Conservation (phyloP, 2,329 filamentous ascomycete species). For the Paraconiothyrium brasiliense region DNA sequence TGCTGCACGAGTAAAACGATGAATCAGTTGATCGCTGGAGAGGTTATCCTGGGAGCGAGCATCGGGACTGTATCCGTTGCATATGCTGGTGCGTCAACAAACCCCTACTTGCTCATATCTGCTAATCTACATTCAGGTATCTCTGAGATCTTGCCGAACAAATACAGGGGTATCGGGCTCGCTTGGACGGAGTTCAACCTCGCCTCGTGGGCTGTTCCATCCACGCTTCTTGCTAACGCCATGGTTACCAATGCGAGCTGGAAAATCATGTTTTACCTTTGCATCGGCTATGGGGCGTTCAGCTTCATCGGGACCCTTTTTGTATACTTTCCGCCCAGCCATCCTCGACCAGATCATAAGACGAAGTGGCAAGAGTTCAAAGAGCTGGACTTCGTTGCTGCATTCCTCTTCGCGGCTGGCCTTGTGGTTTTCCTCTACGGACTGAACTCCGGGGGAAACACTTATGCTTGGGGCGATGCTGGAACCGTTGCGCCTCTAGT, state of each 20-base stretch:
- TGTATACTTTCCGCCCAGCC: constrained; percentile 60
- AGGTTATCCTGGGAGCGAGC: constrained; percentile 45
- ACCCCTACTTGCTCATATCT: constrained; percentile 3
- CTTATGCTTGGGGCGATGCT: constrained; percentile 38
- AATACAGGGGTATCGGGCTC: constrained; percentile 38
- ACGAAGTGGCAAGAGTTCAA: constrained; percentile 39
- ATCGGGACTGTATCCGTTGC: constrained; percentile 54
- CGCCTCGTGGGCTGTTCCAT: constrained; percentile 39
- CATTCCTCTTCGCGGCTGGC: constrained; percentile 55
- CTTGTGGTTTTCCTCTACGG: constrained; percentile 56
- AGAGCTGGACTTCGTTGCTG: constrained; percentile 55
- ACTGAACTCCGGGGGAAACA: constrained; percentile 54
- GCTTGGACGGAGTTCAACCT: constrained; percentile 35
- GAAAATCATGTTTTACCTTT: constrained; percentile 51
- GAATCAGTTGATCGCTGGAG: constrained; percentile 38
- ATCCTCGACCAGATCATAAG: constrained; percentile 46
- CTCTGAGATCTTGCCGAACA: constrained; percentile 32
- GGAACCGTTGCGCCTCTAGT: constrained; percentile 38
- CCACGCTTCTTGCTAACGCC: constrained; percentile 54
- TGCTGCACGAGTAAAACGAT: constrained; percentile 34
- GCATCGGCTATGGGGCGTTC: constrained; percentile 56
- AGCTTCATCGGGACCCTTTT: constrained; percentile 54
- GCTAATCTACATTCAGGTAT: constrained; percentile 21
- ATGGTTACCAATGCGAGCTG: constrained; percentile 46
- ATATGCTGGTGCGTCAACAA: constrained; percentile 32